Conservation (phyloP, 768 basidiomycete species). For the Phlegmacium glaucopus region DNA sequence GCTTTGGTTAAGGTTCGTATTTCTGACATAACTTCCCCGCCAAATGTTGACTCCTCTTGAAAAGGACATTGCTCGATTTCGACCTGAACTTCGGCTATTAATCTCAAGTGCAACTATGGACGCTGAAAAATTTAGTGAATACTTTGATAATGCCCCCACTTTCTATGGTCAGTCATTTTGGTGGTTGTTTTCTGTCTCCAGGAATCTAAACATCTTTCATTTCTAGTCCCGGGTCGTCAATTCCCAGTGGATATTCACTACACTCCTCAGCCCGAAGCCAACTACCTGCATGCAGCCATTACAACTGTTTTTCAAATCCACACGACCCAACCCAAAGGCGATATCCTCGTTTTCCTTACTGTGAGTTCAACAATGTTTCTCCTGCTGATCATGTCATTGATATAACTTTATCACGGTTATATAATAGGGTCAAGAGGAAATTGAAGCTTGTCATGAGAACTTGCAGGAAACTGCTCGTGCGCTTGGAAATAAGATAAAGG, state of each 20-base stretch:
- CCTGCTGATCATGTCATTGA: neutral
- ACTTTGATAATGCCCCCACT: constrained; percentile 94
- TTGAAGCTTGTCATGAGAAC: constrained; percentile 96
- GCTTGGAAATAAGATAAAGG: constrained; percentile 92
- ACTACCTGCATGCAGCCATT: constrained; percentile 97
- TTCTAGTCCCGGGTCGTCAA: constrained; percentile 87
- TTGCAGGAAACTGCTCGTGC: constrained; percentile 93
- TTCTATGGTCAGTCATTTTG: constrained; percentile 68
- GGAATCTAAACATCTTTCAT: constrained; percentile 1
- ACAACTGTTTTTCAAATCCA: constrained; percentile 99
- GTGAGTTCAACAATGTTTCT: constrained; percentile 38
- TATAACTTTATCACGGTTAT: constrained; percentile 4
- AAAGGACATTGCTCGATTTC: constrained; percentile 94
- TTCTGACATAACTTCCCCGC: neutral
- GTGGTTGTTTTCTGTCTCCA: neutral
- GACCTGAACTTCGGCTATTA: constrained; percentile 88
- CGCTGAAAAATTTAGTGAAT: constrained; percentile 96
- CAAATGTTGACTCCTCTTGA: constrained; percentile 10
- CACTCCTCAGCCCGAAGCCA: constrained; percentile 98
- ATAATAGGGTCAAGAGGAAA: constrained; percentile 95
- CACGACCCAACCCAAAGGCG: constrained; percentile 96
- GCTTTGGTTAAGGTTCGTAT: constrained; percentile 93
- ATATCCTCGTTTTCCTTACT: constrained; percentile 96
- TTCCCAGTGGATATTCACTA: constrained; percentile 99
- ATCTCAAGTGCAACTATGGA: constrained; percentile 98